Base-by-base conservation (phyloP, 768 basidiomycete genomes). In the Suillus plorans region DNA sequence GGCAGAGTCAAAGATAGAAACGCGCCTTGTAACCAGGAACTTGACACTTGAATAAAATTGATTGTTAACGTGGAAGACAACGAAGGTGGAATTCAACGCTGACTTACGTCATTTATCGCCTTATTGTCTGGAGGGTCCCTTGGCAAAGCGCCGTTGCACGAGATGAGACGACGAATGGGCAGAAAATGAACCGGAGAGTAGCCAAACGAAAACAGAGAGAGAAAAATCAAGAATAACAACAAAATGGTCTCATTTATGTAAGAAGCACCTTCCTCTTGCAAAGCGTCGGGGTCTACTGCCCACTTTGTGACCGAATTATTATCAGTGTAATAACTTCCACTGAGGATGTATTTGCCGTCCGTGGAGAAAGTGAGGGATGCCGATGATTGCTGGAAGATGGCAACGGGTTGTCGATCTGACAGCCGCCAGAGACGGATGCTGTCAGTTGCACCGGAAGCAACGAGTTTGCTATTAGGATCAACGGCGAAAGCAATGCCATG, bases 401-500 rank as follows among this genome's bases (percentile, higher is more conserved):
- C 50, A 25, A 50, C 7, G 3, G 7, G 3, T 16, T 25, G 14
- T 16, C 22, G 50, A 28, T 28, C 50, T 25, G 50, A 50, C 5
- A 50, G 50, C 25, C 2, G 50, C 50, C 25, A 50, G 22, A 50
- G 25, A 50, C 8, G 50, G 7, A 50, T 28, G 25, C 16, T 12
- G 14, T 25, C 13, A 16, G 1, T 4, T 8, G 50, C 14, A 0
- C 45, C n/a, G 5, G 45, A 47, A 47, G 45, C 45, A 12, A 47
- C 12, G 5, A 47, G 45, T 13, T 12, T 22, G 12, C 45, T 13
- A 47, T 5, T 47, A 6, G 10, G 45, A 47, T 47, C n/a, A 22
- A 47, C 2, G 4, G 45, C n/a, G 12, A 47, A 8, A 1, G n/a
- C n/a, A 0, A 0, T 13, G 12, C 13, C 13, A 22, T 12, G 6